Percentiles rank a stretch among this genome's conserved stretches.
phyloP scores from a whole-genome alignment of 306 rosid species.

The Castanea crenata region DNA sequence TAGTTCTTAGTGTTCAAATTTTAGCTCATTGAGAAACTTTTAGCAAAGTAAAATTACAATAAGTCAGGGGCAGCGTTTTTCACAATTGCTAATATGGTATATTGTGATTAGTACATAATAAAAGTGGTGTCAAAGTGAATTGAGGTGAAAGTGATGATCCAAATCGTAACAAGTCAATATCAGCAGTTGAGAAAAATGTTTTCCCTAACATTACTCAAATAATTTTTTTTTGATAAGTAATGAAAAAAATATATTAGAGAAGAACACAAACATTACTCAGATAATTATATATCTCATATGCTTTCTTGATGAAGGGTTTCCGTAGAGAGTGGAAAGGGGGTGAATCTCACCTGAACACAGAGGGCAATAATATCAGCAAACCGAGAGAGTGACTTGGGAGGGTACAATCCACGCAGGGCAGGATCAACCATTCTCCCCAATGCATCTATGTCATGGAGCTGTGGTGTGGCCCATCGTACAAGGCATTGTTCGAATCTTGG shows the following conservation, averaged over 20 bases:
- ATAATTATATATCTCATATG: not conserved
- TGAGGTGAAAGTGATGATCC: too few species aligned
- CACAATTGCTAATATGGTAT: too few species aligned
- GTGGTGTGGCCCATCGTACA: slow-evolving; percentile 84
- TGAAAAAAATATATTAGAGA: too few species aligned
- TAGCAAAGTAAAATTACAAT: too few species aligned
- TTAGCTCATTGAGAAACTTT: not conserved
- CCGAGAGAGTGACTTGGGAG: slow-evolving; percentile 74
- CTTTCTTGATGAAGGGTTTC: not conserved
- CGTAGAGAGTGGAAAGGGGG: not conserved
- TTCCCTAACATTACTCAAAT: not conserved
- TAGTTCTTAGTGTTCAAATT: not conserved
- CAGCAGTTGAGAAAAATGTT: too few species aligned
- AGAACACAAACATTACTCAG: not conserved
- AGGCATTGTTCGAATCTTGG: slow-evolving; percentile 61
- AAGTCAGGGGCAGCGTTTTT: too few species aligned
- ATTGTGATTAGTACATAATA: too few species aligned
- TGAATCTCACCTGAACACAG: slow-evolving; percentile 64
- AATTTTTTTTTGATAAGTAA: too few species aligned
- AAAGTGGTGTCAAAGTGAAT: too few species aligned
- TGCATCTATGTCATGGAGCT: slow-evolving; percentile 67
- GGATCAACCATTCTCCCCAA: slow-evolving; percentile 75
- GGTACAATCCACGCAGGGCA: slow-evolving; percentile 81
- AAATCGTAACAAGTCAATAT: too few species aligned
- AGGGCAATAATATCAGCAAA: slow-evolving; percentile 78